Base-by-base conservation (phyloP, 2,329 filamentous ascomycete genomes). In the Aureobasidium sp. region DNA sequence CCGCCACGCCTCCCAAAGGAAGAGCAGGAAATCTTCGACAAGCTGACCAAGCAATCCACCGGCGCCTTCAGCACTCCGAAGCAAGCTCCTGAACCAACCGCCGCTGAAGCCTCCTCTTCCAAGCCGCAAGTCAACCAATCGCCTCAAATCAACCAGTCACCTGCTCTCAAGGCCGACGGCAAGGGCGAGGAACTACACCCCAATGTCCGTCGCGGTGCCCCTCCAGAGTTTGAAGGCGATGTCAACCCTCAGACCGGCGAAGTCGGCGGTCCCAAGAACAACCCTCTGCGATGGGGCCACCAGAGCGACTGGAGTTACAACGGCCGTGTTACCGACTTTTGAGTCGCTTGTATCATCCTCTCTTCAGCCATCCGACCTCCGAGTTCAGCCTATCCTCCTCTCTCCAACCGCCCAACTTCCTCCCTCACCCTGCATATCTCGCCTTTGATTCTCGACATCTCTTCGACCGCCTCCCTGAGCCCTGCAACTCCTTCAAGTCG, bases 191-290 rank as follows among this genome's bases (percentile, higher is more conserved):
- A 86, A 63, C 72, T 88, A 21, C 86, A 89, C 70, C 86, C 85
- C 0, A 85, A 90, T 71, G 76, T 93, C 61, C 80, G 87, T 65
- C 78, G 85, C 64, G 93, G 93, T 37, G 87, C 91, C 45, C 83
- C 86, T 68, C 92, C 94, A 1, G 93, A 97, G 76, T 99, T 99
- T 68, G 86, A 93, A 66, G 94, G 94, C 61, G 92, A 97, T 58
- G 81, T 79, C 60, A 97, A 99, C 73, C 94, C 94, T 2, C 88
- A 87, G 79, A 99, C 94, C 1, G 94, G 94, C 25, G 94, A 99
- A 79, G 84, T 96, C 11, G 94, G 94, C 6, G 94, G 94, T 0
- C 94, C 94, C 6, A 99, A 97, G 84, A 97, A 95, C 70, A 93
- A 99, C 75, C 94, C 94, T 55, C 70, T 97, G 71, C 78, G 92